Evolutionary conservation across 441 rosid genomes (phyloP).

Genomic region (Erodium texanum): DNA sequence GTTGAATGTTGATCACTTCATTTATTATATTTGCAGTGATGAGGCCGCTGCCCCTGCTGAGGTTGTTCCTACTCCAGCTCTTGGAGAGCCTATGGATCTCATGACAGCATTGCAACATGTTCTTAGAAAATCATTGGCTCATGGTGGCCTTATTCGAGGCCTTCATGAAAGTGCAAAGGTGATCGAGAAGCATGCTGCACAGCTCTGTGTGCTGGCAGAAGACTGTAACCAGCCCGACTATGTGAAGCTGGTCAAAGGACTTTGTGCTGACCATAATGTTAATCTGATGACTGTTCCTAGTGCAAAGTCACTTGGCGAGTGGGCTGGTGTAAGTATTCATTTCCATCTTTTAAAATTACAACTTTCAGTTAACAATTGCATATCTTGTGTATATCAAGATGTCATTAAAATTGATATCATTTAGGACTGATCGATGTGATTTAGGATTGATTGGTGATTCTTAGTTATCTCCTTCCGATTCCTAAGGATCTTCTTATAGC

Average conservation of each 20-base stretch:
- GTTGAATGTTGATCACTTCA: too few relatives aligned
- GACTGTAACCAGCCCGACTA: constrained; percentile 6
- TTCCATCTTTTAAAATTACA: too few relatives aligned
- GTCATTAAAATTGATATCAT: too few relatives aligned
- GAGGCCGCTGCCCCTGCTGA: not conserved
- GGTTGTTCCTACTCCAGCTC: not conserved
- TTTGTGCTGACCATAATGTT: not conserved
- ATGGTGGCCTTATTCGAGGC: not conserved
- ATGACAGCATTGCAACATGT: not conserved
- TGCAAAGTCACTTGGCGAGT: constrained; percentile 6
- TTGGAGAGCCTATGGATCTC: not conserved
- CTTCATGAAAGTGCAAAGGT: not conserved
- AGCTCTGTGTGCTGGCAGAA: constrained; percentile 5
- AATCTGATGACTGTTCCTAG: not conserved
- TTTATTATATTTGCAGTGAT: not conserved
- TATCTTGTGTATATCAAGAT: too few relatives aligned
- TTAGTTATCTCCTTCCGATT: too few relatives aligned
- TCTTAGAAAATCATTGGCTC: not conserved
- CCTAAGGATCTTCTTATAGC: too few relatives aligned
- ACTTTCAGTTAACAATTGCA: too few relatives aligned
- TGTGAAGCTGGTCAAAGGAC: not conserved
- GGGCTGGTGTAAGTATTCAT: constrained; percentile 4
- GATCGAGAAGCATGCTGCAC: constrained; percentile 7
- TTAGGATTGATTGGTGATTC: too few relatives aligned
- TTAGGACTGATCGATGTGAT: too few relatives aligned